Base-by-base conservation (phyloP, 2,329 filamentous ascomycete genomes). In the Fragosphaeria purpurea region DNA sequence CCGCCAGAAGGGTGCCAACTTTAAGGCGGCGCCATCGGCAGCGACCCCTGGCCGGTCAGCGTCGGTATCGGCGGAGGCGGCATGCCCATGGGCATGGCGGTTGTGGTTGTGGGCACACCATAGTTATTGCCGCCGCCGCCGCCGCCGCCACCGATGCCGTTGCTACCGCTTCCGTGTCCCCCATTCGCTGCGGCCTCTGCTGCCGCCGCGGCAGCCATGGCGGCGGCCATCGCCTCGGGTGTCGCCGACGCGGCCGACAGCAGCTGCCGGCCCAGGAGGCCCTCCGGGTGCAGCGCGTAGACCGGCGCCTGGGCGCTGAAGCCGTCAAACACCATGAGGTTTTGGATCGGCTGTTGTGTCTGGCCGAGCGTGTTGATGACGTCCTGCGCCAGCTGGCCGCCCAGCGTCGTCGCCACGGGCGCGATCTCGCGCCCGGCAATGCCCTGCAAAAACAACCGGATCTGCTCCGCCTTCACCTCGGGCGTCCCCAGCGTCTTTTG, bases 351-450 rank as follows among this genome's bases (percentile, higher is more conserved):
- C 66, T 96, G 93, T 69, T 97, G 89, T 41, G 86, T 82, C 63
- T 86, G 82, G 46, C 90, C 88, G 6, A 97, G 77, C 35, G 96
- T 90, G 61, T 97, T 97, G 69, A 98, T 97, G 47, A 95, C 89
- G 63, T 98, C 93, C 68, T 98, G 93, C 1, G 91, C 88, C 12
- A 98, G 76, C 65, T 90, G 82, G 8, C 90, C 93, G 46, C 93
- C 93, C 9, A 98, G 73, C 52, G 95, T 88, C 2, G 93, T 90
- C 0, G 87, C 84, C 7, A 95, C 88, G 7, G 93, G 89, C 10
- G 86, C 83, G 40, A 97, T 72, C 68, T 97, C 91, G 60, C 82
- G 81, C 11, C 32, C 13, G 50, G 83, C 85, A 6, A 96, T 73
- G 58, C 94, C 94, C 66, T 93, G 86, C 41, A 97, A 66, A 68